A percentile compares a stretch with the other conserved stretches of the same genome.
Evolutionary conservation across 1,284 basidiomycete species (phyloP).

Genomic region (Moniliella sp.): DNA sequence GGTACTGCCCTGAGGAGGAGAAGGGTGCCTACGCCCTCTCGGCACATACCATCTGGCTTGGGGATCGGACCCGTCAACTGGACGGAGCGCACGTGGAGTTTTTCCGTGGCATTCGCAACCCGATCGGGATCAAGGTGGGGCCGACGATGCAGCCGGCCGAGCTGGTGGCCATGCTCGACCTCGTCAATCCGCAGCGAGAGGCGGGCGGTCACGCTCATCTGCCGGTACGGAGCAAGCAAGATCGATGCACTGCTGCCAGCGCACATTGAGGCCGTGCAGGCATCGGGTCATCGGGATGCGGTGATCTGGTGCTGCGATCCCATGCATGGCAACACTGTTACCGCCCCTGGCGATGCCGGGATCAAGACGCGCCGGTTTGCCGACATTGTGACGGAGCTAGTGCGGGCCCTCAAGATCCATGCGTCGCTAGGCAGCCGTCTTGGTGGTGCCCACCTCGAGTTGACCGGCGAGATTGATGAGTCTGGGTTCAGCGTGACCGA

Average conservation of each 20-base stretch:
- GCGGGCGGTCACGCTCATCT: conserved; percentile 72
- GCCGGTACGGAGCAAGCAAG: conserved; percentile 72
- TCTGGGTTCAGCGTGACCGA: conserved; percentile 69
- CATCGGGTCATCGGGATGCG: conserved; percentile 48
- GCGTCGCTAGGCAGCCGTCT: conserved; percentile 48
- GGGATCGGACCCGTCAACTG: conserved; percentile 80
- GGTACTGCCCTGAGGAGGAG: too few species aligned
- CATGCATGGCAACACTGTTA: conserved; percentile 61
- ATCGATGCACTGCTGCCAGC: conserved; percentile 46
- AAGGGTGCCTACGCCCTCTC: conserved; percentile 64
- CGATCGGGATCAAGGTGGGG: conserved; percentile 87
- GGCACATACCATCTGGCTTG: conserved; percentile 88
- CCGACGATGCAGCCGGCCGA: conserved; percentile 63
- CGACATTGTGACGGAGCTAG: conserved; percentile 72
- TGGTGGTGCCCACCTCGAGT: conserved; percentile 85
- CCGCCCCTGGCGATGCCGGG: conserved; percentile 17
- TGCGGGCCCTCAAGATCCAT: conserved; percentile 60
- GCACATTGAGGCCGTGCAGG: conserved; percentile 64
- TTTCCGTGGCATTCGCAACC: conserved; percentile 65
- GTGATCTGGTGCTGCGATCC: conserved; percentile 89
- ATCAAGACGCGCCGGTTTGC: conserved; percentile 58
- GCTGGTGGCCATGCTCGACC: conserved; percentile 55
- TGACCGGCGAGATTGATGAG: conserved; percentile 80
- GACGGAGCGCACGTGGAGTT: conserved; percentile 74
- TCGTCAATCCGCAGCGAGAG: conserved; percentile 58